Base-by-base conservation (phyloP, 495 filamentous ascomycete genomes). In the Penicillium silybi region DNA sequence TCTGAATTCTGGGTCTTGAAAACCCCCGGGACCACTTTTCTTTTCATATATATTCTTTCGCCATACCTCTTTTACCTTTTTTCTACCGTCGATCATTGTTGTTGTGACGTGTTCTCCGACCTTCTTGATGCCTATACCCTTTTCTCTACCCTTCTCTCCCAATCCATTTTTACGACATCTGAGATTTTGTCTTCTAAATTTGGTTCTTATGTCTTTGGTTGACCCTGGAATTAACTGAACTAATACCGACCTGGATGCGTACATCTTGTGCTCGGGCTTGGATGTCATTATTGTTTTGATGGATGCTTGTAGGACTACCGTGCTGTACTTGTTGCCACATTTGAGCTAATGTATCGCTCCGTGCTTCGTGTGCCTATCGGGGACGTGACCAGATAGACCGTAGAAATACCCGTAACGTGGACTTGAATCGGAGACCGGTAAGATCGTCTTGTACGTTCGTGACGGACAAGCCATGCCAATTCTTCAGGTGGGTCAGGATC, bases 51-150 rank as follows among this genome's bases (percentile, higher is more conserved):
- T 62, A 64, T 60, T 56, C 22, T 50, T 53, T 38, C 22, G 44
- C 52, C 47, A 46, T 50, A 54, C 56, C 35, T 22, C 44, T 53
- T 56, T 51, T 38, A 35, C 19, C 22, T 18, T 29, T 37, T 16
- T 54, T 9, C 26, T 29, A n/a, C 11, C 41, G 38, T 44, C 48
- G 61, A 50, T 48, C 40, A 51, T 55, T 57, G 54, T 46, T 52
- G 35, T 48, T 49, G 53, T 64, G 46, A 64, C 46, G 61, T 58
- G 54, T 57, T 53, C 39, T 50, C 58, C 54, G 58, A 64, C 46
- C 10, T 57, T 60, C 48, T 53, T 53, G 53, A 65, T 60, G 53
- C 51, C 50, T 63, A 68, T 68, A 65, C 64, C 64, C 64, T 56
- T 62, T 53, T 56, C 20, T 47, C 57, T 40, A 49, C 41, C 29